Conservation (phyloP, 2,329 filamentous ascomycete genomes). For the Penicillium crustosum region DNA sequence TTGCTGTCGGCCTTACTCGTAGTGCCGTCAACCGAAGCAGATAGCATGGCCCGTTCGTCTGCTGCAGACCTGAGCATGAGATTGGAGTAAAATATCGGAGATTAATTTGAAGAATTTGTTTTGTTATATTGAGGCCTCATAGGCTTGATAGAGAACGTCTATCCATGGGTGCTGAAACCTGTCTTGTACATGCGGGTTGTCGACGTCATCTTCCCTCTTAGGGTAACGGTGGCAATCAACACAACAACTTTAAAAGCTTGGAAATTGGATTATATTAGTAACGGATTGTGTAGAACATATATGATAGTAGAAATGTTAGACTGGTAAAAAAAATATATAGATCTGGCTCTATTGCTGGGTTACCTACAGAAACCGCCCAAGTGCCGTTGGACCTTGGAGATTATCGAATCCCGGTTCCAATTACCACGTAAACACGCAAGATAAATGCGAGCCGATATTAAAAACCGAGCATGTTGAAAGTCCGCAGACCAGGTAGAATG, state of each 20-base stretch:
- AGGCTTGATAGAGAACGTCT: not conserved
- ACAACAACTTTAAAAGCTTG: not conserved
- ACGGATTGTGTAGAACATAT: not conserved
- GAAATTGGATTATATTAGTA: not conserved
- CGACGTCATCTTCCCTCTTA: slow-evolving; percentile 6
- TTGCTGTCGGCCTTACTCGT: not conserved
- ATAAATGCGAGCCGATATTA: not conserved
- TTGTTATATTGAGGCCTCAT: not conserved
- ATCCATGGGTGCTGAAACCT: not conserved
- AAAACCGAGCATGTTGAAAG: no score
- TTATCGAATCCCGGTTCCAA: not conserved
- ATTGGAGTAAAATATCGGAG: not conserved
- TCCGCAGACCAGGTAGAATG: not conserved
- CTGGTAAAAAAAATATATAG: not conserved
- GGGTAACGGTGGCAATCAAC: slow-evolving; percentile 3
- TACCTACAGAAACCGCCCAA: no score
- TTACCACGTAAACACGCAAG: no score
- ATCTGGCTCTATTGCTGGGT: not conserved
- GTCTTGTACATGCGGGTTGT: not conserved
- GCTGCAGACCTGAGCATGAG: not conserved
- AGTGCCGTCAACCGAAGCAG: not conserved
- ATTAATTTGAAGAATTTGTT: not conserved
- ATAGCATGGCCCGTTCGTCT: not conserved
- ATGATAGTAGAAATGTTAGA: not conserved
- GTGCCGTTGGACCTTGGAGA: not conserved